These are phyloP conservation scores for Penicillium angulare DNA, from an alignment of 495 filamentous ascomycete species.

Conservation along the genomic window DNA sequence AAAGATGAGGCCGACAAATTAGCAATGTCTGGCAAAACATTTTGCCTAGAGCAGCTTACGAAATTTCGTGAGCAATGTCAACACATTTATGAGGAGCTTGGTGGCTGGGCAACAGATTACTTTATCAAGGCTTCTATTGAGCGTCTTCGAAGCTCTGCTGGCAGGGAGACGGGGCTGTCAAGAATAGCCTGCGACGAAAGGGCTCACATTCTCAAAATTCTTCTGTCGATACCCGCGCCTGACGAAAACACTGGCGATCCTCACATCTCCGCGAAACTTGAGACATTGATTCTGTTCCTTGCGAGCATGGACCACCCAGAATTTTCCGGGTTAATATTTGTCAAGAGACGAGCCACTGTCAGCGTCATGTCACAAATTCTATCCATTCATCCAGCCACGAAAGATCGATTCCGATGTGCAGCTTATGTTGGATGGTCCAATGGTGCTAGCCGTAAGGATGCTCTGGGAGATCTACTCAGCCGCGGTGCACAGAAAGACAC, in stretches of 20 bases:
- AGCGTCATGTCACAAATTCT: conserved; percentile 66
- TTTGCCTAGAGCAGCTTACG: conserved; percentile 61
- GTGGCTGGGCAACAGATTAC: conserved; percentile 68
- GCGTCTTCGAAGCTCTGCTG: conserved; percentile 38
- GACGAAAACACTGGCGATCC: conserved; percentile 15
- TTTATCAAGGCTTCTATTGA: conserved; percentile 61
- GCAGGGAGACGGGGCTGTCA: conserved; percentile 30
- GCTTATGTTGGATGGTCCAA: conserved; percentile 71
- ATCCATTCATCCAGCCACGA: conserved; percentile 56
- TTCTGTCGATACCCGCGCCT: conserved; percentile 45
- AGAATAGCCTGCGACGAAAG: conserved; percentile 54
- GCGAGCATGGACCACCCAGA: conserved; percentile 36
- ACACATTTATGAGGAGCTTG: conserved; percentile 63
- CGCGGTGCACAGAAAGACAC: conserved; percentile 54
- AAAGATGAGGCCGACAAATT: conserved; percentile 42
- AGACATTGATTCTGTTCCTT: conserved; percentile 54
- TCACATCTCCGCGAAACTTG: conserved; percentile 51
- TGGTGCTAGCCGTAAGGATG: conserved; percentile 41
- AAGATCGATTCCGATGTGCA: conserved; percentile 54
- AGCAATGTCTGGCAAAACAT: conserved; percentile 56
- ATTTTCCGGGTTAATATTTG: conserved; percentile 77
- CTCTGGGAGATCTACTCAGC: conserved; percentile 61
- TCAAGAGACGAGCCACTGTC: conserved; percentile 67
- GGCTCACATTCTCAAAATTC: conserved; percentile 54
- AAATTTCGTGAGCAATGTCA: conserved; percentile 42